phyloP scores from a whole-genome alignment of 2,329 filamentous ascomycete genomes.

The Xylariaceae sp. region DNA sequence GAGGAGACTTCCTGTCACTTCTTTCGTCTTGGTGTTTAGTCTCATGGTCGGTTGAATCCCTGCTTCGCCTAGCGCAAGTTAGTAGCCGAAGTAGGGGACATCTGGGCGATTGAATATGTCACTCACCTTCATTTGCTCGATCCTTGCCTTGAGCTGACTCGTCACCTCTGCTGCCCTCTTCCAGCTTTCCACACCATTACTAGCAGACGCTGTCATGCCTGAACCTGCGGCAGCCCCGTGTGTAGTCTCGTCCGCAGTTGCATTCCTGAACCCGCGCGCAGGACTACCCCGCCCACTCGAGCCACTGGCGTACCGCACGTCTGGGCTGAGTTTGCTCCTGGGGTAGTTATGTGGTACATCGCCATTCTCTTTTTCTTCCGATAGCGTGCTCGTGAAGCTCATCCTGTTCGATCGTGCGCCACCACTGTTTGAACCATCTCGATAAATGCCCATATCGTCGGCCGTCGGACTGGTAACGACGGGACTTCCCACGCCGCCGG shows the following conservation, averaged over 20 bases:
- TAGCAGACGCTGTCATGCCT: slow-evolving; percentile 28
- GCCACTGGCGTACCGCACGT: slow-evolving; percentile 59
- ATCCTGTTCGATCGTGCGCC: slow-evolving; percentile 56
- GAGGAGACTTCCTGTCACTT: not conserved
- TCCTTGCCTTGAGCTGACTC: slow-evolving; percentile 94
- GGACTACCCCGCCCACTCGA: slow-evolving; percentile 67
- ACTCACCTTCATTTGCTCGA: slow-evolving; percentile 93
- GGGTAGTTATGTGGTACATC: slow-evolving; percentile 51
- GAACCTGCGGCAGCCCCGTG: slow-evolving; percentile 30
- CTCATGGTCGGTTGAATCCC: slow-evolving; percentile 54
- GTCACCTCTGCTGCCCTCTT: slow-evolving; percentile 96
- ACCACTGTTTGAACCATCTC: slow-evolving; percentile 53
- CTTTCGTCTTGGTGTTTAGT: slow-evolving; percentile 3
- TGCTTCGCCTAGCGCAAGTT: slow-evolving; percentile 53
- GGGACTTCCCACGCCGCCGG: slow-evolving; percentile 50
- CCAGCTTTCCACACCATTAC: slow-evolving; percentile 85
- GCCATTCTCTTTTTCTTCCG: slow-evolving; percentile 81
- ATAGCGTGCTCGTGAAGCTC: slow-evolving; percentile 70
- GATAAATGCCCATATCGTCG: slow-evolving; percentile 67
- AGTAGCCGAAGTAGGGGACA: not conserved
- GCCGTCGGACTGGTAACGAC: slow-evolving; percentile 58
- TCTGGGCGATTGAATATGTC: not conserved
- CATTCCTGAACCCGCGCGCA: slow-evolving; percentile 59
- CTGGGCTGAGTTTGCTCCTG: slow-evolving; percentile 61
- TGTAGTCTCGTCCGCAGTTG: slow-evolving; percentile 37